Base-by-base conservation (phyloP, 2,329 filamentous ascomycete species). In the Colletotrichum sp. region DNA sequence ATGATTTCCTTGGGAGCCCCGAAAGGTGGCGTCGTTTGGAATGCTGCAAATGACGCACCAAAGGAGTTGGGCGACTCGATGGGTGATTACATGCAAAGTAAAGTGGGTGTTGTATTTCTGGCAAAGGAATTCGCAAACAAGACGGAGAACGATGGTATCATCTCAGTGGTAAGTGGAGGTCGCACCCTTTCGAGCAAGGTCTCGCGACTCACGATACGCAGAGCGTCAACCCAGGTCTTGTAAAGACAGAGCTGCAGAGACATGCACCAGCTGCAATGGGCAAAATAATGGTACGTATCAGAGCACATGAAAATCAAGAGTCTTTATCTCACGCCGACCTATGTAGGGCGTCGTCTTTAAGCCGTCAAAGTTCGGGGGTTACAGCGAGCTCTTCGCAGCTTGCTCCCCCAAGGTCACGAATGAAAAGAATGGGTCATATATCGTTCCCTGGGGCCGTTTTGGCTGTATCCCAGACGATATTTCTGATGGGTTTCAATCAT, bases 371-470 rank as follows among this genome's bases (percentile, higher is more conserved):
- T 55, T 84, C 32, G 89, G 88, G 0, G 88, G 87, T 0, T 89
- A 89, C 78, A 88, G 88, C 0, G 84, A 87, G 73, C 77, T 90
- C 1, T 91, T 85, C 74, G 85, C 88, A 1, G 87, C 83, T 0
- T 80, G 88, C 52, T 87, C 87, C 0, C 84, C 85, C 0, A 83
- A 88, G 0, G 80, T 89, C 5, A 87, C 83, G 0, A 56, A 83
- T 1, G 85, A 85, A 34, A 83, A 84, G n/a, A 80, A 80, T 2
- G 83, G 84, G 8, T 66, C 36, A 66, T 66, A 66, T 36, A 48
- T 66, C 62, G 43, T 66, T 28, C 62, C 62, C 12, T 66, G 62
- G 62, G 62, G 62, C n/a, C 22, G 36, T 3, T 66, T 66, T 66
- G 62, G 62, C 5, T 48, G 62, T 5, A 66, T 66, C n/a, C 62